Percentiles rank a stretch among this genome's conserved stretches.
Evolutionary conservation across 148 eudicot species (phyloP).

Genomic region (Spergularia bocconei): DNA sequence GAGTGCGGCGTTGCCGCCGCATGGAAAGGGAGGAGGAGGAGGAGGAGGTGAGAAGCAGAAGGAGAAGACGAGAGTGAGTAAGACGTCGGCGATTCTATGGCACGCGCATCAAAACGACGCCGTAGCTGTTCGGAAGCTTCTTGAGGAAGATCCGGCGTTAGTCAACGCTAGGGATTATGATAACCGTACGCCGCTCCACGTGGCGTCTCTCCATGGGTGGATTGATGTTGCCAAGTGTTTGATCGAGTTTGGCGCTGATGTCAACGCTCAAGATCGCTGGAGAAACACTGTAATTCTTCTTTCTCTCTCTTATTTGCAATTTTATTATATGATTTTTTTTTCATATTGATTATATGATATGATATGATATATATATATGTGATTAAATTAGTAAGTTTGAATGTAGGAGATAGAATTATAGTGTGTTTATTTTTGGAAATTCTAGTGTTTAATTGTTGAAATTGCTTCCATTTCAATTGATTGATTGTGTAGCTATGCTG

Average conservation of each 20-base stretch:
- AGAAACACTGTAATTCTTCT: conserved; percentile 60
- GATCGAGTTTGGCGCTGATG: conserved; percentile 75
- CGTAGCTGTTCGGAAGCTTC: conserved; percentile 62
- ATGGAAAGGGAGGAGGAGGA: conserved; percentile 10
- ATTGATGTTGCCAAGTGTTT: conserved; percentile 73
- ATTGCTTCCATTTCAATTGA: too few species aligned
- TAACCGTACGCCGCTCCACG: conserved; percentile 84
- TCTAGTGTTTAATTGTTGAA: too few species aligned
- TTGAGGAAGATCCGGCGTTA: conserved; percentile 70
- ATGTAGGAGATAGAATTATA: neutral
- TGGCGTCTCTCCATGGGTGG: conserved; percentile 92
- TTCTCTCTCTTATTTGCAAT: neutral
- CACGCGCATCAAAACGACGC: conserved; percentile 94
- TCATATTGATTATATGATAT: neutral
- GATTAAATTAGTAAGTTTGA: neutral
- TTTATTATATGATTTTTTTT: neutral
- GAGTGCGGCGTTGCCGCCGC: conserved; percentile 18
- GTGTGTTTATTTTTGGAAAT: too few species aligned
- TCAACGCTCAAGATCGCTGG: conserved; percentile 97
- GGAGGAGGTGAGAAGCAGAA: conserved; percentile 42
- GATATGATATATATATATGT: neutral
- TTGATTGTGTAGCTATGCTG: too few species aligned
- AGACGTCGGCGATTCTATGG: conserved; percentile 88
- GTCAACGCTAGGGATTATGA: conserved; percentile 90
- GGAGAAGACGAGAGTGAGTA: conserved; percentile 66